Evolutionary conservation across 75 land plant genomes (phyloP).

Genomic region (Azolla pinnata): DNA sequence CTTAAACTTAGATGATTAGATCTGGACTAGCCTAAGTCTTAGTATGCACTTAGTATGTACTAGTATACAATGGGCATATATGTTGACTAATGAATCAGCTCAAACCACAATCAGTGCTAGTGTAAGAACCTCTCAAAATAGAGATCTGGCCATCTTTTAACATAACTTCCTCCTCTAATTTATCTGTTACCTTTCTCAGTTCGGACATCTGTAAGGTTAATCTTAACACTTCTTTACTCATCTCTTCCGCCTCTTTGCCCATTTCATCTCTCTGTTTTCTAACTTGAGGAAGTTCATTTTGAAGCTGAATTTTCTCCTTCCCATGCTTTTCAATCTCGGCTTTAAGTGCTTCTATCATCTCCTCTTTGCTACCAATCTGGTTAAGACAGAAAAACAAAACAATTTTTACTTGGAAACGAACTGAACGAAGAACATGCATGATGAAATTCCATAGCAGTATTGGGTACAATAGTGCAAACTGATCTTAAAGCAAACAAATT

Average conservation of each 20-base stretch:
- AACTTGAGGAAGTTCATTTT: conserved; percentile 36
- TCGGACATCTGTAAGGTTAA: conserved; percentile 45
- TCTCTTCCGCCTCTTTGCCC: conserved; percentile 65
- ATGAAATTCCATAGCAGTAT: no score
- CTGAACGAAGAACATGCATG: no score
- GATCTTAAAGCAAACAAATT: background rate
- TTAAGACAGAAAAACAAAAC: conserved; percentile 1
- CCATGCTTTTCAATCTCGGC: conserved; percentile 29
- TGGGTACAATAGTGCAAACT: no score
- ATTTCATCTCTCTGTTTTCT: conserved; percentile 61
- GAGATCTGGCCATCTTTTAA: conserved; percentile 31
- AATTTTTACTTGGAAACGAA: background rate
- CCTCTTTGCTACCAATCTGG: conserved; percentile 42
- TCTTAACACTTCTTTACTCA: conserved; percentile 58
- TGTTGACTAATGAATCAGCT: no score
- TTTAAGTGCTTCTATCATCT: conserved; percentile 31
- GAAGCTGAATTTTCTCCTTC: conserved; percentile 29
- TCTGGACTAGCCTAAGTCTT: no score
- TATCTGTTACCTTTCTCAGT: conserved; percentile 57
- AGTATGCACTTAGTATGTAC: no score
- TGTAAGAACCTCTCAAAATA: conserved; percentile 30
- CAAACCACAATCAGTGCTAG: background rate
- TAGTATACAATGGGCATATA: no score
- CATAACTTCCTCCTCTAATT: conserved; percentile 77
- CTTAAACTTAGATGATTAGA: no score